These are phyloP conservation scores for Diplocarpon mali DNA, from an alignment of 2,329 filamentous ascomycete genomes.

Conservation along the genomic window DNA sequence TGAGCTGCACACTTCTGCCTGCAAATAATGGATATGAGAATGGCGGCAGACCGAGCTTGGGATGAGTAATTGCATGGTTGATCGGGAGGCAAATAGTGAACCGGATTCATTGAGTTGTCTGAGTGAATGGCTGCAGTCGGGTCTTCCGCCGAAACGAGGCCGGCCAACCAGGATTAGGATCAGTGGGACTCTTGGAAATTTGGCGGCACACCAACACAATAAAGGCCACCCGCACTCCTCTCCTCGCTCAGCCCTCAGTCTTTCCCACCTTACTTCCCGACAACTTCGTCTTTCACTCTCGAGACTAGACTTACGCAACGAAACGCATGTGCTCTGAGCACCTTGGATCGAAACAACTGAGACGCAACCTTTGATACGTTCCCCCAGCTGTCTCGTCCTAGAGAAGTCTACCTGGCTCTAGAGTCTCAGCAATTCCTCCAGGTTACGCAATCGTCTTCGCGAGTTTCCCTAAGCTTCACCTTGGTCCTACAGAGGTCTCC, in stretches of 20 bases:
- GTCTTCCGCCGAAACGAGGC: constrained; percentile 2
- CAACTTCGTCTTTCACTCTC: no score
- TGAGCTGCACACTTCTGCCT: no score
- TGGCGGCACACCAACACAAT: constrained; percentile 6
- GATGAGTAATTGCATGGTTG: no score
- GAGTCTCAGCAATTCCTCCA: constrained; percentile 8
- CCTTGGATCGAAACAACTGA: not conserved
- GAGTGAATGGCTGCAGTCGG: not conserved
- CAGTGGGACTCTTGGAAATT: not conserved
- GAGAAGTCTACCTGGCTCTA: not conserved
- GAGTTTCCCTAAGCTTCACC: not conserved
- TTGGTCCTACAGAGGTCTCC: not conserved
- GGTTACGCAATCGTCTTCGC: not conserved
- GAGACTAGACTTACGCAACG: no score
- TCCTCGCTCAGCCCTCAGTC: not conserved
- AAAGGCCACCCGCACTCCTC: constrained; percentile 1
- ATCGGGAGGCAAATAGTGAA: no score
- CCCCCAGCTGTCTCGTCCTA: constrained; percentile 7
- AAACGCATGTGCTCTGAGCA: no score
- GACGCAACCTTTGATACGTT: constrained; percentile 5
- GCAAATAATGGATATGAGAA: no score
- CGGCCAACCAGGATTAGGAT: not conserved
- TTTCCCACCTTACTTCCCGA: not conserved
- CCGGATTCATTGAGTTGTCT: no score
- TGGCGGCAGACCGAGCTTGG: no score